These are phyloP conservation scores for Stagonosporopsis vannaccii DNA, from an alignment of 2,329 filamentous ascomycete species.

Conservation along the genomic window DNA sequence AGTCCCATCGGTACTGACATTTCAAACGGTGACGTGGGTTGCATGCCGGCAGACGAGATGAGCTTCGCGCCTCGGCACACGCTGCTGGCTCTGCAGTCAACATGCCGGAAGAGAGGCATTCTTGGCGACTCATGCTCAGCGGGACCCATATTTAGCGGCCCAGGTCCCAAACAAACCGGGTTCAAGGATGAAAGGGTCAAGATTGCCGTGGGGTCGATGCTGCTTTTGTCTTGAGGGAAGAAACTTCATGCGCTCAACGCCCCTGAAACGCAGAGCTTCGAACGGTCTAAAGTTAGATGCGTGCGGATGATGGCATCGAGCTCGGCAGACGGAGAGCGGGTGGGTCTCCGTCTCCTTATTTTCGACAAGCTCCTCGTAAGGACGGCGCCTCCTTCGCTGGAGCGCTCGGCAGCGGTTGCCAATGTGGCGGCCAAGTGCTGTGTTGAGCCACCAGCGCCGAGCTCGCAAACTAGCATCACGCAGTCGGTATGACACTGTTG, in stretches of 20 bases:
- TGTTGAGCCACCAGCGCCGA: slow-evolving; percentile 19
- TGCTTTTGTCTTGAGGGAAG: slow-evolving; percentile 11
- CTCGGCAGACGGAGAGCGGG: slow-evolving; percentile 1
- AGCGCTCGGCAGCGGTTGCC: slow-evolving; percentile 18
- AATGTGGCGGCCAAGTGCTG: slow-evolving; percentile 18
- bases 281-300: slow-evolving; percentile 18
- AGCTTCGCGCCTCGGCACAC: slow-evolving; percentile 19
- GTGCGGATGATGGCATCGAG: slow-evolving; percentile 12
- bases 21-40: slow-evolving; percentile 15
- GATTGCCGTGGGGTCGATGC: slow-evolving; percentile 20
- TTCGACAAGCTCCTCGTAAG: slow-evolving; percentile 16
- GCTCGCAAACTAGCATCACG: slow-evolving; percentile 6
- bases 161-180: slow-evolving; percentile 4
- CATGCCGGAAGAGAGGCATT: slow-evolving; percentile 1
- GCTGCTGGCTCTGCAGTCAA: slow-evolving; percentile 18
- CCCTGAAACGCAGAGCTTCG: slow-evolving; percentile 12
- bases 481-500: slow-evolving; percentile 16
- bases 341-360: slow-evolving; percentile 13
- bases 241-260: slow-evolving; percentile 13
- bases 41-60: slow-evolving; percentile 16
- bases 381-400: background rate
- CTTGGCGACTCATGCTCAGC: slow-evolving; percentile 1
- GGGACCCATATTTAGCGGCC: slow-evolving; percentile 5
- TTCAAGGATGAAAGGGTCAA: slow-evolving; percentile 1
- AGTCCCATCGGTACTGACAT: slow-evolving; percentile 3